Conservation (phyloP, 495 filamentous ascomycete species). For the Xanthoparmelia taractica region DNA sequence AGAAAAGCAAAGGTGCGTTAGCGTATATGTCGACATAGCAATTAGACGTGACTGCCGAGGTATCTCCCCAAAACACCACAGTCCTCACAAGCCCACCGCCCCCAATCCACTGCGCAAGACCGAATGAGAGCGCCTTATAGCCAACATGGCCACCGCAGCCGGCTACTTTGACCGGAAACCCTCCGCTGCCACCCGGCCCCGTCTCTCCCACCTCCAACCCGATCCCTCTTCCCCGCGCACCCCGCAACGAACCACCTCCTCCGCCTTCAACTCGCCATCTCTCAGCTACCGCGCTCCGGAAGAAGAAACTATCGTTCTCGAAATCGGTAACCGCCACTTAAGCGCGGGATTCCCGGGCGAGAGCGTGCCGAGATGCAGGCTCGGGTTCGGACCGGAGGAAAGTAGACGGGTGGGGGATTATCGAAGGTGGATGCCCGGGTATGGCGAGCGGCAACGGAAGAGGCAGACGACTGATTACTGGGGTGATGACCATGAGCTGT, state of each 20-base stretch:
- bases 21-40: background rate
- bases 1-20: no score
- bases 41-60: background rate
- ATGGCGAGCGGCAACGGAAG: slow-evolving; percentile 39
- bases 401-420: slow-evolving; percentile 79
- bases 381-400: slow-evolving; percentile 64
- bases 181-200: slow-evolving; percentile 26
- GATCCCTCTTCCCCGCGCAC: slow-evolving; percentile 48
- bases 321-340: slow-evolving; percentile 72
- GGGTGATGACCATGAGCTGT: slow-evolving; percentile 71
- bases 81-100: background rate
- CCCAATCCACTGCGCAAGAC: background rate
- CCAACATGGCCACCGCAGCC: slow-evolving; percentile 15
- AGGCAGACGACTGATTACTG: slow-evolving; percentile 47
- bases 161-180: slow-evolving; percentile 26
- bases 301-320: slow-evolving; percentile 76
- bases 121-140: background rate
- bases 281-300: slow-evolving; percentile 62
- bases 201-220: slow-evolving; percentile 25
- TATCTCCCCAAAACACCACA: background rate
- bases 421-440: slow-evolving; percentile 55
- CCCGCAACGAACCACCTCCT: slow-evolving; percentile 49
- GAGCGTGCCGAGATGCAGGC: slow-evolving; percentile 58
- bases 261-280: slow-evolving; percentile 62
- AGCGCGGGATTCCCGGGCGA: slow-evolving; percentile 83